Evolutionary conservation across 2,329 filamentous ascomycete genomes (phyloP).

Genomic region (Paraphoma sp.): DNA sequence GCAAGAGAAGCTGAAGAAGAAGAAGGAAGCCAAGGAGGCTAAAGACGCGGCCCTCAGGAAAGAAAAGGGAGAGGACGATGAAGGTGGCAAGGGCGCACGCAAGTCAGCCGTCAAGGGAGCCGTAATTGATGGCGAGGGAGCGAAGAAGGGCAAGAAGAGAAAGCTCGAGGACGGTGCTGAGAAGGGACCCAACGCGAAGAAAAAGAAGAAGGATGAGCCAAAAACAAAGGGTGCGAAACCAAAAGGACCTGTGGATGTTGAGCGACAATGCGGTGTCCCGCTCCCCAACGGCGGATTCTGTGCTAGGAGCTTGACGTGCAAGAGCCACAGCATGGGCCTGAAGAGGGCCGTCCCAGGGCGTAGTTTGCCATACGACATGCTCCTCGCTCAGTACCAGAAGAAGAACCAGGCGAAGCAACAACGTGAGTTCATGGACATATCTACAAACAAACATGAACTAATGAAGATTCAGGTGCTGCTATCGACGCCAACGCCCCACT

Average conservation of each 20-base stretch:
- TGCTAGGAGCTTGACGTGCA: conserved; percentile 88
- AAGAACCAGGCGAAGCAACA: conserved; percentile 99
- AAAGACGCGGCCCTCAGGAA: conserved; percentile 58
- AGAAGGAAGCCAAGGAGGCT: conserved; percentile 68
- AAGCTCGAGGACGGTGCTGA: conserved; percentile 67
- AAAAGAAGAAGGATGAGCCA: conserved; percentile 94
- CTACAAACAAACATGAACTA: neutral
- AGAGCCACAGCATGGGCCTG: conserved; percentile 93
- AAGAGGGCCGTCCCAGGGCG: conserved; percentile 88
- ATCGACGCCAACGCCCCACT: conserved; percentile 92
- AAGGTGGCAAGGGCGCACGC: conserved; percentile 49
- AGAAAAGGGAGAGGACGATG: conserved; percentile 53
- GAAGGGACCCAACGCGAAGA: conserved; percentile 78
- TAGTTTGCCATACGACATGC: conserved; percentile 89
- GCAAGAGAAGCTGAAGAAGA: conserved; percentile 67
- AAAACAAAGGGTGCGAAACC: conserved; percentile 84
- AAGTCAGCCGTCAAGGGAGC: conserved; percentile 51
- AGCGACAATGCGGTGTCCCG: conserved; percentile 89
- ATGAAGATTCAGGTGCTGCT: conserved; percentile 73
- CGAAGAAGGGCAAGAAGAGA: conserved; percentile 55
- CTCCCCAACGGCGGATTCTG: conserved; percentile 86
- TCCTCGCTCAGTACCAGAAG: conserved; percentile 75
- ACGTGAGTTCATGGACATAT: conserved; percentile 64
- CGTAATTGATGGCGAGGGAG: conserved; percentile 44
- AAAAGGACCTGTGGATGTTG: conserved; percentile 92